Evolutionary conservation across 164 flowering plant genomes (phyloP), one percentile per base, ranked within the genome.

Genomic region (Vitis rupestris): DNA sequence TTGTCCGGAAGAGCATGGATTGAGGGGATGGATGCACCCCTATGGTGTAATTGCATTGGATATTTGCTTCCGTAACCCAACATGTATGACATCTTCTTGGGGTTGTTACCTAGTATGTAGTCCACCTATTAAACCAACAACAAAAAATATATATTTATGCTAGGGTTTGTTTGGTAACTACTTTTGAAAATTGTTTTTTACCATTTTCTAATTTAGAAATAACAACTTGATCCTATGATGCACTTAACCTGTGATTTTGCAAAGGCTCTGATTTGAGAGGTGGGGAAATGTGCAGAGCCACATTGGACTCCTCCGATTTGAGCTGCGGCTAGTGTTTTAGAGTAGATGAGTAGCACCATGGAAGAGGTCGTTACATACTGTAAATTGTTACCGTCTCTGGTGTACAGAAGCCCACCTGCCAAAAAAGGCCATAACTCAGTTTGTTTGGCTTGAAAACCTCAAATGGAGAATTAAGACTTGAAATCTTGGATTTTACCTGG

Each of bases 71-170:
- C 95, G 72, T 77, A 87, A 9, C 95, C 97, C 50, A 87, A 91
- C 93, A 92, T 87, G 76, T 92, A 92, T 70, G 97, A 88, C 87
- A 86, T 86, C 48, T 82, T 83, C 86, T 75, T 64, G 14, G 91
- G 95, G 74, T 92, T 90, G 51, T 78, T 80, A 52, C 95, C 97
- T 7, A 92, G 82, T 66, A 90, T 88, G 69, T 92, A 92, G 64
- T 92, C 88, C 72, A 92, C 90, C 95, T 92, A 76, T 58, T 64
- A 72, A 48, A 1, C 29, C 30, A 59, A 64, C 47, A n/a, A 65
- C 10, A 65, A 12, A 10, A 50, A 8, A 31, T 9, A 60, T 11
- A 16, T 4, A 17, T 3, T 7, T 30, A 1, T 31, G 37, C 56
- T 10, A 14, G n/a, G 10, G 63, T 5, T 30, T 9, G 50, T 31